Evolutionary conservation across 1,284 basidiomycete species (phyloP), one percentile per base, ranked within the genome.

Genomic region (Schizophyllum amplum): DNA sequence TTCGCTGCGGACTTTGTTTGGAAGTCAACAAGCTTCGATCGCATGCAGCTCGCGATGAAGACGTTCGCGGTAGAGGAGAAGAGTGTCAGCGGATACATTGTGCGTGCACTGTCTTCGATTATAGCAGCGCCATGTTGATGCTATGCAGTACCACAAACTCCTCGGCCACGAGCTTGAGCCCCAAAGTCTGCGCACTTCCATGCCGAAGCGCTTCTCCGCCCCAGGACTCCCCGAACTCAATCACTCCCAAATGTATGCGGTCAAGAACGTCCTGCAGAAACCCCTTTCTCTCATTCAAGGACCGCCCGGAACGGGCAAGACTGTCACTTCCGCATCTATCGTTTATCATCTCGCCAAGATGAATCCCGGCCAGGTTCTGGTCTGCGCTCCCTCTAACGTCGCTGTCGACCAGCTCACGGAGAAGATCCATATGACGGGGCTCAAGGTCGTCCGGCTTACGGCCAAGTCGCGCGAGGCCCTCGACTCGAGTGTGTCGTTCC

Each of bases 41-140:
- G 97, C 55, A 99, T 99, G 97, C 97, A 99, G 70, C 79, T 92
- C 53, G 97, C 97, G 1, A 98, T 99, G 94, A 98, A 97, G 79
- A 98, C 94, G 1, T 99, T 99, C 70, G 96, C 97, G 9, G 90
- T 98, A 23, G 96, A 99, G 66, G 96, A 99, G 73, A 97, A 98
- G 79, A 97, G 94, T 71, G 96, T 99, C 64, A 96, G 93, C 68
- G 96, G 94, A 4, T 98, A 98, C 67, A 98, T 99, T 59, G 92
- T 94, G 71, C 72, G 88, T 76, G 4, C 47, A 57, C 47, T 42
- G 52, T 7, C 54, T 24, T 52, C 54, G n/a, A n/a, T 25, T 59
- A 47, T 42, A n/a, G 56, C 56, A 26, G 52, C 61, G 47, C 64
- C 26, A 49, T 56, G 25, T 55, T 53, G 26, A 57, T 42, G 24